A percentile compares a stretch with the other conserved stretches of the same genome.
Evolutionary conservation across 352 stramenopile genomes (phyloP).

Genomic region (Phytophthora cactorum): DNA sequence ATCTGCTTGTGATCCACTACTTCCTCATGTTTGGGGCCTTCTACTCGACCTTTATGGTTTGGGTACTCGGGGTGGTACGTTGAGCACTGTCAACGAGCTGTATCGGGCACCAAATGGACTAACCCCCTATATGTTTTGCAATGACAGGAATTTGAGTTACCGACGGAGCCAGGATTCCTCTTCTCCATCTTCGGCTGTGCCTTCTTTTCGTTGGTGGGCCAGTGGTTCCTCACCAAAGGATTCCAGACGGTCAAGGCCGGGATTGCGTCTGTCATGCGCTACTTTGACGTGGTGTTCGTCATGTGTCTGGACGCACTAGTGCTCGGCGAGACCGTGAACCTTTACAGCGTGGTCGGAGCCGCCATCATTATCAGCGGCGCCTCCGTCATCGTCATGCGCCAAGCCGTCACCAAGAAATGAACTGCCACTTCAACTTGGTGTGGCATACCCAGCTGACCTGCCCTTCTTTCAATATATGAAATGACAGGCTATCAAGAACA

Average conservation of each 20-base stretch:
- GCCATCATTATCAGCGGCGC: conserved; percentile 57
- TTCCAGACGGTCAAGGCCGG: conserved; percentile 67
- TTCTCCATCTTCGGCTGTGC: conserved; percentile 50
- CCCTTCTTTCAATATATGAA: background rate
- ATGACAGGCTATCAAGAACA: background rate
- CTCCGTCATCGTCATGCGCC: conserved; percentile 54
- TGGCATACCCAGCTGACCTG: too few relatives aligned
- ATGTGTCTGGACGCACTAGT: conserved; percentile 57
- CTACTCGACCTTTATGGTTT: conserved; percentile 37
- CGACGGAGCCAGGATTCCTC: conserved; percentile 30
- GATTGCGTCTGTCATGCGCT: conserved; percentile 71
- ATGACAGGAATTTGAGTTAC: conserved; percentile 19
- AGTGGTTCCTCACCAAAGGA: conserved; percentile 62
- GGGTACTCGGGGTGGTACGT: conserved; percentile 38
- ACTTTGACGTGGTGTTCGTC: conserved; percentile 78
- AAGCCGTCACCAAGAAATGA: conserved; percentile 14
- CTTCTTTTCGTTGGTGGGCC: conserved; percentile 55
- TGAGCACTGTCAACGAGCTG: background rate
- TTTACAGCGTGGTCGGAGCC: conserved; percentile 59
- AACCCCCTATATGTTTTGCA: background rate
- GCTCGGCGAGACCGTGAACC: conserved; percentile 54
- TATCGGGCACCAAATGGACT: background rate
- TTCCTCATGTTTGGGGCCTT: conserved; percentile 49
- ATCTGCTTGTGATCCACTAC: conserved; percentile 51
- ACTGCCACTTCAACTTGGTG: background rate